Base-by-base conservation (phyloP, 2,329 filamentous ascomycete species). In the Exophiala mesophila region DNA sequence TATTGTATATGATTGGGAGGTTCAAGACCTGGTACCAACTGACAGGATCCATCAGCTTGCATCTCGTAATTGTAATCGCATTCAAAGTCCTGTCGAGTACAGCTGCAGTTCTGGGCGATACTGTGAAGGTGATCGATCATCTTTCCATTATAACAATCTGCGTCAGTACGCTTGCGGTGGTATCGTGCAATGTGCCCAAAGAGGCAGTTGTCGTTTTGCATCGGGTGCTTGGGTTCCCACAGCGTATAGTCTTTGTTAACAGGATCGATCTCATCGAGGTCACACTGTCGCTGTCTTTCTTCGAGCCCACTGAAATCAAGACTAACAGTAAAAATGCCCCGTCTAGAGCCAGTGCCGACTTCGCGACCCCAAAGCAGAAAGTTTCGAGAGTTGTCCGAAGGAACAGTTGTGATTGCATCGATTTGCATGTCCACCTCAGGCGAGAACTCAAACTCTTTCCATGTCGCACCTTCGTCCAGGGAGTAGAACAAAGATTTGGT, bases 21-120 rank as follows among this genome's bases (percentile, higher is more conserved):
- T 7, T 75, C 52, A 29, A 88, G 77, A 10, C 90, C 90, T 0
- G 75, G 64, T 1, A 97, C 88, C 9, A 94, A 77, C 4, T 64
- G 65, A 66, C 92, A 98, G 49, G 83, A 79, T 35, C 84, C 83
- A 58, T 89, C 85, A 19, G 69, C 74, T 63, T 85, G 78, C 34
- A 85, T 78, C 61, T 97, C 82, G 64, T 79, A 98, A 65, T 98
- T 98, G 73, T 88, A 98, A 61, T 94, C 90, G 66, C 92, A 98
- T 74, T 98, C 92, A 61, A 83, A 98, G 66, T 98, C 92, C 45
- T 79, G 76, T 39, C 88, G 76, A 6, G 80, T 85, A 67, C 92
- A 98, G 45, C 77, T 73, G 71, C 92, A 98, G 62, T 94, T 88
- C 51, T 76, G 68, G 13, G 69, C 69, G 53, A 86, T 81, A 18